Percentiles rank a stretch among this genome's conserved stretches.
These are phyloP conservation scores for Diaporthe citriasiana DNA, from an alignment of 2,329 filamentous ascomycete species.

Conservation along the genomic window DNA sequence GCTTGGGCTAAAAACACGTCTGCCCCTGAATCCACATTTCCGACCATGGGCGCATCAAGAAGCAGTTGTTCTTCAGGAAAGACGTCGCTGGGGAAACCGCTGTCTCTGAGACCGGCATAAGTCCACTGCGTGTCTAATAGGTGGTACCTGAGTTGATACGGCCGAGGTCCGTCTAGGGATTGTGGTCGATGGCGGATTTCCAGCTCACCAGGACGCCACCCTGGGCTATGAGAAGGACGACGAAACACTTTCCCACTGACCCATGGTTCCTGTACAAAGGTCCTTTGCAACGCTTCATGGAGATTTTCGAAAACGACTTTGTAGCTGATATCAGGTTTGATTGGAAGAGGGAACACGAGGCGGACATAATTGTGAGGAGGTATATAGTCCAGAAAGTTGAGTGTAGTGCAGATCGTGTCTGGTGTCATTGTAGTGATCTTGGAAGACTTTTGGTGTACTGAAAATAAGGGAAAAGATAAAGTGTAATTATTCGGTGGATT, in stretches of 20 bases:
- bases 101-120: neutral
- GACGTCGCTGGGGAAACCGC: neutral
- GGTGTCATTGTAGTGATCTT: neutral
- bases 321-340: neutral
- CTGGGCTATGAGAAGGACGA: neutral
- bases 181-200: neutral
- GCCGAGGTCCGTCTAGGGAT: constrained; percentile 25
- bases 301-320: constrained; percentile 1
- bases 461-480: neutral
- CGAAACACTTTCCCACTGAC: constrained; percentile 19
- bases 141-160: neutral
- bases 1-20: constrained; percentile 12
- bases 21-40: neutral
- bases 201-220: constrained; percentile 2
- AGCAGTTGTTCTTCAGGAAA: constrained; percentile 5
- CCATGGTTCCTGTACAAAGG: constrained; percentile 12
- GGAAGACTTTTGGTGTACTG: neutral
- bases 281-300: neutral
- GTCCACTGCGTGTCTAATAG: neutral
- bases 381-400: constrained; percentile 5
- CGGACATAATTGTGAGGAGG: constrained; percentile 15
- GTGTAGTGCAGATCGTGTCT: neutral
- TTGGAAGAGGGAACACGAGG: neutral
- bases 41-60: neutral
- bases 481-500: neutral